Evolutionary conservation across 1,139 yeast species (phyloP), one percentile per base, ranked within the genome.

Genomic region (Kodamaea derodonti): DNA sequence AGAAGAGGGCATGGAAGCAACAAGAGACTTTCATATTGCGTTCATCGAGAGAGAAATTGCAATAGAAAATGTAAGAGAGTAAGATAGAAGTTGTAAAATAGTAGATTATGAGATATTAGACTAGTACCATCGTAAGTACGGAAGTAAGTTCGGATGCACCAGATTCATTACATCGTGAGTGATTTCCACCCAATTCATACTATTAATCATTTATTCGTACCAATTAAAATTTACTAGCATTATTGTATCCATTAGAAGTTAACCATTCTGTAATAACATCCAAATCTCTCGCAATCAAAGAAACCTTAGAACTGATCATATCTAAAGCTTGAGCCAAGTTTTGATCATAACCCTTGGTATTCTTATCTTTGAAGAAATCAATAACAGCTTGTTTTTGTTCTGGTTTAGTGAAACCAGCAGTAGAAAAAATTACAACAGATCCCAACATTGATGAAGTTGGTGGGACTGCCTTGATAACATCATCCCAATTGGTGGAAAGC

Each of bases 371-470:
- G 54, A 84, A 85, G 67, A 84, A 86, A 34, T 57, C 56, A 45
- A 70, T 69, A 40, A 85, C 75, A 32, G 71, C 75, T 11, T 69
- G 65, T 46, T 77, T 75, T 48, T 80, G 81, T 32, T 73, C 78
- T 36, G 62, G 59, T 39, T 78, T 72, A 30, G 90, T 75, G 61
- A 83, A 84, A 2, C 85, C 82, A 23, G 81, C 64, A 9, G 85
- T 70, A 32, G 80, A 63, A 33, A 82, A 47, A 31, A 70, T 67
- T 26, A 88, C 83, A 38, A 90, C 80, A 13, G 82, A 69, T 29
- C 92, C 84, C 46, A 90, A 70, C 81, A 88, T 76, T 15, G 87
- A 72, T 43, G 84, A 72, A 20, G 85, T 82, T n/a, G 95, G 87
- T 32, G 97, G 95, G 55, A 86, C 73, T 48, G 72, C 65, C 54